Conservation (phyloP, 2,329 filamentous ascomycete species). For the Aspergillus tanneri region DNA sequence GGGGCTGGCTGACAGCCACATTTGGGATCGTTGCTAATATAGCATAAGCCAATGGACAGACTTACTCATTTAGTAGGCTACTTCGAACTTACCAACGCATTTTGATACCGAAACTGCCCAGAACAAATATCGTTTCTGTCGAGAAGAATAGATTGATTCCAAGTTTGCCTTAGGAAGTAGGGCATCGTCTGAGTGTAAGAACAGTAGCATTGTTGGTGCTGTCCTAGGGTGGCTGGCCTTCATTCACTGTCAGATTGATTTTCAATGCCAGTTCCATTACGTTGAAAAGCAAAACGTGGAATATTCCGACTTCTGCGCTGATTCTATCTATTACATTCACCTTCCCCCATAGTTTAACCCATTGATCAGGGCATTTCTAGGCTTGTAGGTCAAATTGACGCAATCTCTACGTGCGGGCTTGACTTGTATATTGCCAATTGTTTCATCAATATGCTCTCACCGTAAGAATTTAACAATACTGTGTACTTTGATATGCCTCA, state of each 20-base stretch:
- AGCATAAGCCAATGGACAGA: neutral
- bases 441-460: too few species aligned
- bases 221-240: neutral
- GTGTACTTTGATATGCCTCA: too few species aligned
- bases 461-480: too few species aligned
- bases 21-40: slow-evolving; percentile 19
- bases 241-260: slow-evolving; percentile 5
- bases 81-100: slow-evolving; percentile 12
- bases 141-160: neutral
- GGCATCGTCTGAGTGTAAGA: neutral
- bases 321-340: too few species aligned
- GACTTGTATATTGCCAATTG: too few species aligned
- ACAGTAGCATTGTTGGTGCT: neutral
- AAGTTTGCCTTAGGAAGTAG: neutral
- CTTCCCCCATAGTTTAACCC: too few species aligned
- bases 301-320: too few species aligned
- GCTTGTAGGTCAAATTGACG: too few species aligned
- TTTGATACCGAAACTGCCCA: neutral
- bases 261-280: too few species aligned
- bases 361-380: too few species aligned
- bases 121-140: neutral
- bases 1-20: slow-evolving; percentile 25
- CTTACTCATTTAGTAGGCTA: neutral
- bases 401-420: too few species aligned
- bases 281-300: too few species aligned